These are phyloP conservation scores for Endocarpon pusillum DNA, from an alignment of 495 filamentous ascomycete genomes.

Conservation along the genomic window DNA sequence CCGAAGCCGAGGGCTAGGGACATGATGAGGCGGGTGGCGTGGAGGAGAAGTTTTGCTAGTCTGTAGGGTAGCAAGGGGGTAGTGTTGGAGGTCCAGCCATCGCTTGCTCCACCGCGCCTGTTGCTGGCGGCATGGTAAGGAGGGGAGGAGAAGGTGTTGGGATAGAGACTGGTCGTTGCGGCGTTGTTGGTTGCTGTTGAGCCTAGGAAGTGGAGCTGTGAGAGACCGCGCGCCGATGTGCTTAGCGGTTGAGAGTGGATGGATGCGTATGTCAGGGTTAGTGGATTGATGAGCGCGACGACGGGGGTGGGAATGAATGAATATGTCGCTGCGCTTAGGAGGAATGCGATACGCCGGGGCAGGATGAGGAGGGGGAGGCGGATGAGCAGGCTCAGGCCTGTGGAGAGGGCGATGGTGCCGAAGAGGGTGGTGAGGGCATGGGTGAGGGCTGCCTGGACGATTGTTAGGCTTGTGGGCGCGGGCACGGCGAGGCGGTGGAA, in stretches of 20 bases:
- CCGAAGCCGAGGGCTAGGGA: conserved; percentile 77
- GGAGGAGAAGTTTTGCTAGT: conserved; percentile 78
- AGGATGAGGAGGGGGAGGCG: conserved; percentile 75
- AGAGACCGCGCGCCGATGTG: conserved; percentile 55
- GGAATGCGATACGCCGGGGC: conserved; percentile 48
- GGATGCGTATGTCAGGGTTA: conserved; percentile 81
- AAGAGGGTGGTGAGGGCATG: conserved; percentile 80
- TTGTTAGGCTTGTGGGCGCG: conserved; percentile 51
- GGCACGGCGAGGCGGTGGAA: conserved; percentile 82
- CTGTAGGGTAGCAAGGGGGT: conserved; percentile 51
- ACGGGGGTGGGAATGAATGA: conserved; percentile 70
- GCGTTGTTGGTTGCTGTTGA: conserved; percentile 43
- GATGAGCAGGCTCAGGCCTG: conserved; percentile 59
- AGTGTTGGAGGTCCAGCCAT: conserved; percentile 6
- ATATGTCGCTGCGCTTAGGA: conserved; percentile 49
- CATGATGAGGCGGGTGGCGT: conserved; percentile 80
- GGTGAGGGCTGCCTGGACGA: conserved; percentile 63
- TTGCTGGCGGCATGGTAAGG: conserved; percentile 23
- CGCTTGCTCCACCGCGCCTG: conserved; percentile 14
- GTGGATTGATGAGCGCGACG: conserved; percentile 67
- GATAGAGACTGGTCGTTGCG: conserved; percentile 36
- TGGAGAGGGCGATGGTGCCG: conserved; percentile 78
- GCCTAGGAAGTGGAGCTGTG: conserved; percentile 58
- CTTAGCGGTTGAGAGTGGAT: conserved; percentile 77
- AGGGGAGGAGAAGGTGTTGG: conserved; percentile 24